Percentiles rank a stretch among this genome's conserved stretches.
phyloP scores from a whole-genome alignment of 2,329 filamentous ascomycete genomes.

The Sarocladiaceae sp. region DNA sequence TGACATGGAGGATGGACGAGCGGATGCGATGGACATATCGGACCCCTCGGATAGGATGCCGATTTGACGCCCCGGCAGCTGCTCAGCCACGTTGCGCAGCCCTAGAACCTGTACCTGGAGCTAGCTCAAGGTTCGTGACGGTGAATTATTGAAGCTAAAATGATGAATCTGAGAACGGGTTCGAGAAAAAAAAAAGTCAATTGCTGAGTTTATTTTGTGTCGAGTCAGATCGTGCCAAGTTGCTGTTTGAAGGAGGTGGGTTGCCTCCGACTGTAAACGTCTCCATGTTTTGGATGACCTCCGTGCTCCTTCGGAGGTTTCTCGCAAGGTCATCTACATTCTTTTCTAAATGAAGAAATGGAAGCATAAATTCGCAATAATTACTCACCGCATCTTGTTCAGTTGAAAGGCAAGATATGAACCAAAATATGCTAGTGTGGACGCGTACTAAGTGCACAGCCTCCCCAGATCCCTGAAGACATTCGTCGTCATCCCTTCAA shows the following conservation, averaged over 20 bases:
- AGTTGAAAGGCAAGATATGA: no score
- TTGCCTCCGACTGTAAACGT: background rate
- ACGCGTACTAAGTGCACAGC: no score
- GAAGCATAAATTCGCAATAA: no score
- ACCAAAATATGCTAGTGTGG: no score
- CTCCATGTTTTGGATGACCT: background rate
- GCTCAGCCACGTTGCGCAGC: background rate
- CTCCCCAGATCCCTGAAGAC: slow-evolving; percentile 4
- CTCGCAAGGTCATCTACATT: no score
- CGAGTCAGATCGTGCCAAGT: no score
- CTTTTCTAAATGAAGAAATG: no score
- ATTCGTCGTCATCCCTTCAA: background rate
- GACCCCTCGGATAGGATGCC: background rate
- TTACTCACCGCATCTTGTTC: no score
- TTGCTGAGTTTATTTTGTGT: no score
- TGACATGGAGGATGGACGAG: background rate
- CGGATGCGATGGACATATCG: background rate
- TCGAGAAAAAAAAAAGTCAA: background rate
- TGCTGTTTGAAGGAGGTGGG: slow-evolving; percentile 4
- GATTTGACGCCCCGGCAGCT: background rate
- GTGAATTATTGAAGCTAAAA: background rate
- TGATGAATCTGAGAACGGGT: no score
- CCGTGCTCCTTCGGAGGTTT: no score
- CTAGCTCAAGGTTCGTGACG: background rate
- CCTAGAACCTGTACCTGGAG: no score